Evolutionary conservation across 2,329 filamentous ascomycete species (phyloP), one percentile per base, ranked within the genome.

Genomic region (Penicillium aurantiogriseum): DNA sequence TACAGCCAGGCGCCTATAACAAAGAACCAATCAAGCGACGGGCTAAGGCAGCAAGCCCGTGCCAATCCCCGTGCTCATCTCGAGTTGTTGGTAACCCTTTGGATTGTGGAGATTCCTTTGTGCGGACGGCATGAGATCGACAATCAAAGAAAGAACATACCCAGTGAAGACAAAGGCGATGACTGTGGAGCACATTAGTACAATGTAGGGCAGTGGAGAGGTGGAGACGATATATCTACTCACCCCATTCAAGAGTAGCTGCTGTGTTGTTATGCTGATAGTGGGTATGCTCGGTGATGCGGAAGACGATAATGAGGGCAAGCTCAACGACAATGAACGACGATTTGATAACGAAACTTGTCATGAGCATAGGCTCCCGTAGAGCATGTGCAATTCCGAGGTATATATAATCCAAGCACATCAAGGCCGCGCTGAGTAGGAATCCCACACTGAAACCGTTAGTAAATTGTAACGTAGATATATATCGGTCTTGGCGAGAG

Each of bases 91-190:
- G 45, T 63, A 63, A 11, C 59, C 53, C 35, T 61, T 60, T 33
- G 47, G 46, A 33, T 45, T 23, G 36, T 53, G 43, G 11, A 50
- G 45, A n/a, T 54, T 36, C 23, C 59, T 54, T 42, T 60, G 54
- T n/a, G 47, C 44, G 4, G 56, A 57, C 7, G 60, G 59, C 40
- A 58, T 39, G 11, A 62, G 42, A 44, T 63, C 61, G 38, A 63
- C 58, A 10, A 59, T 59, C 40, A 63, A 63, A 21, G 61, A 63
- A 15, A 63, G 46, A 35, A 63, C 56, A 43, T 63, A 63, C 8
- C 61, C 61, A 9, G 59, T 62, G 35, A 63, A 63, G 2, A 62
- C 59, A 25, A 63, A 63, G 19, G 61, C 61, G 45, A 62, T 62
- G 27, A 62, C 61, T 63, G 17, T 45, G 17, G 13, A 13, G 7